phyloP scores from a whole-genome alignment of 345 rosid genomes.

The Trapa incisa region DNA sequence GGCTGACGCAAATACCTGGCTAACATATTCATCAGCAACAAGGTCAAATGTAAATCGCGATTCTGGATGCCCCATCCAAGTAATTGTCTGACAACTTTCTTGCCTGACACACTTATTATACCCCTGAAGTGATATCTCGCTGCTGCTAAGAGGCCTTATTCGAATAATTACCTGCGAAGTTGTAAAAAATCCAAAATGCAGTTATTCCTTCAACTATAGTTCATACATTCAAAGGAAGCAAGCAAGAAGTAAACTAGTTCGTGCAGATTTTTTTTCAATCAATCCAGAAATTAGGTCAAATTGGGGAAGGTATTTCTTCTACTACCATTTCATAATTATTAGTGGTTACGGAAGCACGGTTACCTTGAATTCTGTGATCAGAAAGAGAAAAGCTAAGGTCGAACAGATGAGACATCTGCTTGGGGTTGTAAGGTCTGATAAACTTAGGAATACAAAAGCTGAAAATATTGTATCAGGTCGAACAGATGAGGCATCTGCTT shows the following conservation, averaged over 20 bases:
- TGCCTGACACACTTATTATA: constrained; percentile 61
- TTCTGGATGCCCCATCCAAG: constrained; percentile 90
- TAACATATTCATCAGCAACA: constrained; percentile 81
- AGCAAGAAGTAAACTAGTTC: neutral
- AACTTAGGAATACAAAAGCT: too few species aligned
- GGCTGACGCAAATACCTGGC: constrained; percentile 44
- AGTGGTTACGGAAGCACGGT: neutral
- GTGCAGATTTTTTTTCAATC: neutral
- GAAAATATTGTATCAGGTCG: too few species aligned
- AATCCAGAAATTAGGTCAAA: neutral
- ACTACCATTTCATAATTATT: neutral
- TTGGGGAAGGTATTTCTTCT: too few species aligned
- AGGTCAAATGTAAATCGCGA: constrained; percentile 86
- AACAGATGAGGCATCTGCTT: neutral
- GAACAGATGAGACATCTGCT: neutral
- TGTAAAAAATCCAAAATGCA: neutral
- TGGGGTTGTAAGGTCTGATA: neutral
- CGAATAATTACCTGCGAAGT: constrained; percentile 71
- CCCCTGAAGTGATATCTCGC: constrained; percentile 81
- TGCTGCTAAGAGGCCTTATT: constrained; percentile 69
- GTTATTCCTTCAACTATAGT: neutral
- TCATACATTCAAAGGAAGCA: neutral
- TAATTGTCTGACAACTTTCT: constrained; percentile 69
- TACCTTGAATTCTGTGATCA: neutral
- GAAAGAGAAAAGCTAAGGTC: neutral